phyloP scores from a whole-genome alignment of 345 rosid genomes.

The Ricinus communis region DNA sequence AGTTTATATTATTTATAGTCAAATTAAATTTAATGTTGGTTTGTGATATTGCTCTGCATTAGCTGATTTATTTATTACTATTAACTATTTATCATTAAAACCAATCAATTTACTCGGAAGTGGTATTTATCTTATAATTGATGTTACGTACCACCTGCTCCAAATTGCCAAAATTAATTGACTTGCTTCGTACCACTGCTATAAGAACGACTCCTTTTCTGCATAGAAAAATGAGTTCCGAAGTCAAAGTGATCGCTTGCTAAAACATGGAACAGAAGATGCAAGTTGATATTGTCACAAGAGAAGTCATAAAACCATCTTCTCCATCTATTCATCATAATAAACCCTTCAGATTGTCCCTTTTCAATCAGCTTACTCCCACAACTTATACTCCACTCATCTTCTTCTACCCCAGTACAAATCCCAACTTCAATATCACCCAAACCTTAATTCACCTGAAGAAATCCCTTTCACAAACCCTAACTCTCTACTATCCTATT shows the following conservation, averaged over 20 bases:
- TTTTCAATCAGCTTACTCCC: constrained; percentile 29
- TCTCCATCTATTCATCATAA: not conserved
- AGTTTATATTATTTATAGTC: too few relatives aligned
- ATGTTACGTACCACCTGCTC: too few relatives aligned
- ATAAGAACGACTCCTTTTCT: not conserved
- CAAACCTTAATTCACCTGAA: constrained; percentile 5
- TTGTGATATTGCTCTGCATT: too few relatives aligned
- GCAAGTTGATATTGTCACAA: constrained; percentile 16
- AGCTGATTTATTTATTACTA: too few relatives aligned
- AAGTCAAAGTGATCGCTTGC: not conserved
- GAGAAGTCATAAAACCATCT: constrained; percentile 27
- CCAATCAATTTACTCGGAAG: too few relatives aligned
- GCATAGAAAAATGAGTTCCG: not conserved
- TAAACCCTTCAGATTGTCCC: constrained; percentile 19
- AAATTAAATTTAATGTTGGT: too few relatives aligned
- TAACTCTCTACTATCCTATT: constrained; percentile 18
- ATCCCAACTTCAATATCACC: not conserved
- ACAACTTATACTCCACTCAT: constrained; percentile 16
- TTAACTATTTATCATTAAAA: too few relatives aligned
- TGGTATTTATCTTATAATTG: too few relatives aligned
- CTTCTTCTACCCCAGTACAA: constrained; percentile 15
- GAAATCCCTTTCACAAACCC: constrained; percentile 21
- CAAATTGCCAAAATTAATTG: too few relatives aligned
- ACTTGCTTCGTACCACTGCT: not conserved
- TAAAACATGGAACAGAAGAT: not conserved